phyloP scores from a whole-genome alignment of 805 yeast species.

The Scheffersomyces coipomensis region DNA sequence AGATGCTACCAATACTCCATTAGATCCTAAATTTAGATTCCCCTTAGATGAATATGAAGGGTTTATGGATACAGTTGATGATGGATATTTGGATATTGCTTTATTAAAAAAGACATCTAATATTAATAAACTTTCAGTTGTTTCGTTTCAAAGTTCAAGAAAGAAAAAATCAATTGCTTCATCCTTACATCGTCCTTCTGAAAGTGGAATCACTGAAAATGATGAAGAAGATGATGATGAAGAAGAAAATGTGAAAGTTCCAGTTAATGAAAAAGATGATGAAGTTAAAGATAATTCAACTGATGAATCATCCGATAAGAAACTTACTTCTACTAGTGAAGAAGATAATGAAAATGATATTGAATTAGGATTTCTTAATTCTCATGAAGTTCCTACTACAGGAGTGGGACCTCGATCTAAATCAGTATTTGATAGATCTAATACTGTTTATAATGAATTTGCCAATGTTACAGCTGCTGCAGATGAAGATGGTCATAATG shows the following conservation, averaged over 20 bases:
- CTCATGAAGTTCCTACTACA: slow-evolving; percentile 13
- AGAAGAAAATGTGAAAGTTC: background rate
- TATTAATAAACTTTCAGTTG: slow-evolving; percentile 19
- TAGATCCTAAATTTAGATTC: slow-evolving; percentile 24
- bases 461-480: slow-evolving; percentile 13
- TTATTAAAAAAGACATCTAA: slow-evolving; percentile 48
- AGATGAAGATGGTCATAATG: slow-evolving; percentile 17
- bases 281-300: slow-evolving; percentile 11
- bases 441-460: slow-evolving; percentile 7
- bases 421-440: slow-evolving; percentile 35
- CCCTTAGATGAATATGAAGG: slow-evolving; percentile 53
- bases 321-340: slow-evolving; percentile 22
- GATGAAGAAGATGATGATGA: slow-evolving; percentile 2
- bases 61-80: slow-evolving; percentile 59
- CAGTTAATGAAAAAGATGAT: background rate
- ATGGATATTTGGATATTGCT: slow-evolving; percentile 59
- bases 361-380: slow-evolving; percentile 30
- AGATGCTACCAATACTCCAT: slow-evolving; percentile 18
- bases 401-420: slow-evolving; percentile 29
- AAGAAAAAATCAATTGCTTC: slow-evolving; percentile 11
- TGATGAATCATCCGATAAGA: slow-evolving; percentile 23
- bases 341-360: slow-evolving; percentile 25
- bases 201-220: background rate
- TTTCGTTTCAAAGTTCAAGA: slow-evolving; percentile 14
- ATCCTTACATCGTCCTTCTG: background rate